phyloP scores from a whole-genome alignment of 176 grass and related monocot genomes.

The Triticum aestivum region DNA sequence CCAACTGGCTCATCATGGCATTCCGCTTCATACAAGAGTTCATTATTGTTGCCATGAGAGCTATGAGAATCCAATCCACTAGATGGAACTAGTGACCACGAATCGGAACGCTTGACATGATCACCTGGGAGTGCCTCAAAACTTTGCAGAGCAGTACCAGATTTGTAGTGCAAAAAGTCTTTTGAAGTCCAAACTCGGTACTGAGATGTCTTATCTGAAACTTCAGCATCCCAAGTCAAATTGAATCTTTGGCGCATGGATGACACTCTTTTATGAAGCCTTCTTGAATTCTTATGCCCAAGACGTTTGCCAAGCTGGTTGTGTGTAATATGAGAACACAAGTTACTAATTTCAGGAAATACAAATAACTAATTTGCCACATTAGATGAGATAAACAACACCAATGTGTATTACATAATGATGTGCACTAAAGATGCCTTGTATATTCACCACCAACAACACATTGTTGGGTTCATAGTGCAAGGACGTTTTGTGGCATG shows the following conservation, averaged over 20 bases:
- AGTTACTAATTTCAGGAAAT: constrained; percentile 25
- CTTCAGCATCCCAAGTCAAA: constrained; percentile 74
- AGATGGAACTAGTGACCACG: constrained; percentile 46
- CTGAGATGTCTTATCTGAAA: constrained; percentile 62
- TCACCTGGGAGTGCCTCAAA: constrained; percentile 43
- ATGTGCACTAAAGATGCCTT: constrained; percentile 6
- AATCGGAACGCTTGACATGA: constrained; percentile 32
- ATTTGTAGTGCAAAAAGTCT: constrained; percentile 57
- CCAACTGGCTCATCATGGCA: constrained; percentile 36
- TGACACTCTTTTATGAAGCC: constrained; percentile 70
- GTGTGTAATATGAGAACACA: constrained; percentile 32
- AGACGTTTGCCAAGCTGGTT: constrained; percentile 70
- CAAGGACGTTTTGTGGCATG: background rate
- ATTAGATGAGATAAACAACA: constrained; percentile 21
- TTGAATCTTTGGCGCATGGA: constrained; percentile 67
- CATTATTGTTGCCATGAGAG: constrained; percentile 25
- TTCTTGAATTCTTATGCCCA: constrained; percentile 71
- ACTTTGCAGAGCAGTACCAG: constrained; percentile 49
- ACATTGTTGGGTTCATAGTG: background rate
- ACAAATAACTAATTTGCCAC: constrained; percentile 30
- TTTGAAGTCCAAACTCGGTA: constrained; percentile 87
- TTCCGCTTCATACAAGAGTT: constrained; percentile 41
- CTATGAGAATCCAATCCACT: constrained; percentile 30
- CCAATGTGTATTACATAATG: constrained; percentile 1
- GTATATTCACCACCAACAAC: constrained; percentile 19